Conservation (phyloP, 345 rosid genomes). For the Melaleuca alternifolia region DNA sequence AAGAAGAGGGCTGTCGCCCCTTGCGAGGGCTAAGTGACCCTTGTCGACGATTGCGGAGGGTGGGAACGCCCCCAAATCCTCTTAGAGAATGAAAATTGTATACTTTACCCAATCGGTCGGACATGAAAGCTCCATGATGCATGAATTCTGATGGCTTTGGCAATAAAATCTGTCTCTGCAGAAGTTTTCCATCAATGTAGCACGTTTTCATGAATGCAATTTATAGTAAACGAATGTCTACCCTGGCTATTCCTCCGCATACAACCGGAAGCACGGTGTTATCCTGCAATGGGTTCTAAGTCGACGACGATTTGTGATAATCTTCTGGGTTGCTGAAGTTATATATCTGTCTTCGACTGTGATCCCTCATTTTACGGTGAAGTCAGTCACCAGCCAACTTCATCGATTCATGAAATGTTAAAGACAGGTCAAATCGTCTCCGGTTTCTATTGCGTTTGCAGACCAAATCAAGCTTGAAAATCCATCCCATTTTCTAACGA, state of each 20-base stretch:
- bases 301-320: neutral
- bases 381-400: neutral
- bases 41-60: neutral
- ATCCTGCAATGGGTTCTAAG: neutral
- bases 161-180: neutral
- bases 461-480: neutral
- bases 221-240: neutral
- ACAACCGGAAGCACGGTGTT: neutral
- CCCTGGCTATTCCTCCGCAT: neutral
- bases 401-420: neutral
- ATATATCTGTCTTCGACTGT: neutral
- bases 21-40: neutral
- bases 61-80: neutral
- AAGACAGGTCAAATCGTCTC: neutral
- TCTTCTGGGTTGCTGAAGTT: neutral
- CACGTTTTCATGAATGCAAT: neutral
- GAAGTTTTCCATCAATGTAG: neutral
- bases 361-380: neutral
- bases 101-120: neutral
- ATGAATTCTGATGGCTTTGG: neutral
- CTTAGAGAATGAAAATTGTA: neutral
- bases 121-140: too few species aligned
- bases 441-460: neutral
- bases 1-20: neutral
- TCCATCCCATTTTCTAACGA: neutral